Conservation (phyloP, 371 early-diverging fungal species). For the Syncephalastrum racemosum region DNA sequence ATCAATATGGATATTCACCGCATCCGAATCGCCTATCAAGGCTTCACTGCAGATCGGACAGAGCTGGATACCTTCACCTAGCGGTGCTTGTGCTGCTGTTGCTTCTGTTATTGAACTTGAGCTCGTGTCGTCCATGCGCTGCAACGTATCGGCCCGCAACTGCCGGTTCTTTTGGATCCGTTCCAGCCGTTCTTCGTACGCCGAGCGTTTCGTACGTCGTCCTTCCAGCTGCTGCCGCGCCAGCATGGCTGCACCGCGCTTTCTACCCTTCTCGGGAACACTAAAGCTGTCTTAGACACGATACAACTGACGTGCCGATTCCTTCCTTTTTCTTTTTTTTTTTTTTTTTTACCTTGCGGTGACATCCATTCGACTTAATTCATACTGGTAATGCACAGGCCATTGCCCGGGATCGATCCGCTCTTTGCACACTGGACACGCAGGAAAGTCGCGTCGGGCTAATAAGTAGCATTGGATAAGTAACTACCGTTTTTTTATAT, state of each 20-base stretch:
- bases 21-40: constrained; percentile 60
- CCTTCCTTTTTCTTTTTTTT: too few species aligned
- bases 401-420: constrained; percentile 50
- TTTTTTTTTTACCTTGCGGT: too few species aligned
- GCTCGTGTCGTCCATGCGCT: constrained; percentile 7
- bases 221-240: constrained; percentile 52
- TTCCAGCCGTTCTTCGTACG: constrained; percentile 45
- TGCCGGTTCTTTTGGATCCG: constrained; percentile 39
- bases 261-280: constrained; percentile 39
- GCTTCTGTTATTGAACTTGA: neutral
- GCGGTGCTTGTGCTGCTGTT: neutral
- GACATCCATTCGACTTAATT: constrained; percentile 41
- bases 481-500: neutral
- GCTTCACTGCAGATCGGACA: constrained; percentile 76
- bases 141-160: constrained; percentile 21
- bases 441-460: constrained; percentile 45
- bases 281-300: constrained; percentile 21
- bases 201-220: constrained; percentile 40
- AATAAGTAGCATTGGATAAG: neutral
- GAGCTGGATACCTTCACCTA: constrained; percentile 22
- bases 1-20: constrained; percentile 73
- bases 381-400: constrained; percentile 54
- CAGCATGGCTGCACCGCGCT: constrained; percentile 58
- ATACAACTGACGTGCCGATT: constrained; percentile 30
- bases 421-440: constrained; percentile 60